These are phyloP conservation scores for Ustilago lituana DNA, from an alignment of 1,284 basidiomycete genomes.

Conservation along the genomic window DNA sequence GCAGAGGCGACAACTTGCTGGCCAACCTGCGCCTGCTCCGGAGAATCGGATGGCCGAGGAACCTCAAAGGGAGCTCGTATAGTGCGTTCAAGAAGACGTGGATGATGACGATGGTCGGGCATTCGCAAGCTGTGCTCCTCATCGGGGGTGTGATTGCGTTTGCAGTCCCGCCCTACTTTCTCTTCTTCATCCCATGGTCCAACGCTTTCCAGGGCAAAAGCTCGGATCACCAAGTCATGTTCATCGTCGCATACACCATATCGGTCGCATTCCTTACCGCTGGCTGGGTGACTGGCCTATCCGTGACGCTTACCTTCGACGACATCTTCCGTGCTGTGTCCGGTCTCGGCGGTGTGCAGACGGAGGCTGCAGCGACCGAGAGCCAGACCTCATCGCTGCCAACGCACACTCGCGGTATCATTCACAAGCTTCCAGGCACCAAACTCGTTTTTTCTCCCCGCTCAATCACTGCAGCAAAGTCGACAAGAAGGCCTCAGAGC, in stretches of 20 bases:
- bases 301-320: slow-evolving; percentile 18
- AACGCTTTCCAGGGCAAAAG: not conserved
- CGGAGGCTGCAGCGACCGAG: too few species aligned
- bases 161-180: not conserved
- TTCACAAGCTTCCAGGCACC: not conserved
- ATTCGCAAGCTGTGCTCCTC: slow-evolving; percentile 1
- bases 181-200: slow-evolving; percentile 10
- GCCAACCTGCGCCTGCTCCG: not conserved
- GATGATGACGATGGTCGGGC: slow-evolving; percentile 23
- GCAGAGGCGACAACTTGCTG: not conserved
- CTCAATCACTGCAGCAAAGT: too few species aligned
- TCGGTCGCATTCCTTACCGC: slow-evolving; percentile 5
- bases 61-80: slow-evolving; percentile 2
- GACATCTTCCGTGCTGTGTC: slow-evolving; percentile 16
- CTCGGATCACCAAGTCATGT: slow-evolving; percentile 11
- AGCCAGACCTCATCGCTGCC: not conserved
- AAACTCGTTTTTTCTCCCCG: not conserved
- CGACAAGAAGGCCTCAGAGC: not conserved
- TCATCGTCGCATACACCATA: slow-evolving; percentile 16
- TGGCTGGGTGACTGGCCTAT: slow-evolving; percentile 1
- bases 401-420: not conserved
- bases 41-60: slow-evolving; percentile 11
- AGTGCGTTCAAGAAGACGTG: slow-evolving; percentile 21
- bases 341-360: not conserved
- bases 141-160: not conserved